These are phyloP conservation scores for Sporothrix sp. DNA, from an alignment of 2,329 filamentous ascomycete species.

Conservation along the genomic window DNA sequence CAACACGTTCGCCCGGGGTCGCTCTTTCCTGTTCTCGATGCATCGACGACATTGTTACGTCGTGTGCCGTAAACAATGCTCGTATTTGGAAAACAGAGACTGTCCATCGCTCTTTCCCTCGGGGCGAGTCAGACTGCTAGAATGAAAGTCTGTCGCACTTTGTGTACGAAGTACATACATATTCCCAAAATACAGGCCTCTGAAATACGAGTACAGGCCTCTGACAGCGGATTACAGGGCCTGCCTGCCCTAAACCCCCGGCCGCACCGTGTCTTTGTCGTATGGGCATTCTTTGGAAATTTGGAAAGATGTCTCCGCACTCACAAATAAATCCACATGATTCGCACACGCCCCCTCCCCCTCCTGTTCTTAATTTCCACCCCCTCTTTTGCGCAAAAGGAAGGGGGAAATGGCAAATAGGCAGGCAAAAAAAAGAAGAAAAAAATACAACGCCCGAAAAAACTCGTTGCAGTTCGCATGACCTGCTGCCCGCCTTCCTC, in stretches of 20 bases:
- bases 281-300: no score
- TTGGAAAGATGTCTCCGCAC: no score
- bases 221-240: no score
- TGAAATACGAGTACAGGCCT: no score
- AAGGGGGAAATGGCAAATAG: constrained; percentile 10
- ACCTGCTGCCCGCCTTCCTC: not conserved
- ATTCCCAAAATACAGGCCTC: no score
- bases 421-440: constrained; percentile 11
- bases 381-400: constrained; percentile 9
- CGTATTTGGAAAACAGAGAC: not conserved
- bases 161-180: no score
- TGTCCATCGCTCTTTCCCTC: no score
- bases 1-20: not conserved
- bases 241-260: no score
- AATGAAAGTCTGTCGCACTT: no score
- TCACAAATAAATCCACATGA: constrained; percentile 7
- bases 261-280: no score
- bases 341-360: not conserved
- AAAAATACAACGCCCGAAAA: constrained; percentile 2
- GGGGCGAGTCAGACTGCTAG: no score
- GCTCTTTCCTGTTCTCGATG: not conserved
- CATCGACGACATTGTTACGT: no score
- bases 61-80: not conserved
- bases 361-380: constrained; percentile 3
- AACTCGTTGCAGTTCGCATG: constrained; percentile 4